A percentile compares a stretch with the other conserved stretches of the same genome.
phyloP scores from a whole-genome alignment of 768 basidiomycete genomes.

The Wakefieldia striispora region DNA sequence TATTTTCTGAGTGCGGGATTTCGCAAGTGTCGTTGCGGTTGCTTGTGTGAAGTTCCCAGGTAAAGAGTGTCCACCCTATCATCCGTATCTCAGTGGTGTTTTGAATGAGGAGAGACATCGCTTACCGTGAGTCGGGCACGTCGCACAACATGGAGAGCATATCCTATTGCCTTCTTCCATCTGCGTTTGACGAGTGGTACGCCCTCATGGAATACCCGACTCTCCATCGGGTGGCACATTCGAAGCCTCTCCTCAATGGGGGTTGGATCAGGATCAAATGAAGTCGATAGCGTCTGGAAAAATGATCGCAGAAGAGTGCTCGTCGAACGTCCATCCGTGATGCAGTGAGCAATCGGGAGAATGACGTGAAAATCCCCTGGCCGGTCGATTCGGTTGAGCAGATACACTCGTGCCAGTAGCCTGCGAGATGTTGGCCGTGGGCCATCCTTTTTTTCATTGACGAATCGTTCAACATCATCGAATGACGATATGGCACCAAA shows the following conservation, averaged over 20 bases:
- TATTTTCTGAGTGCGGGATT: slow-evolving; percentile 24
- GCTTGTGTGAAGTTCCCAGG: slow-evolving; percentile 38
- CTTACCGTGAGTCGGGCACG: too few species aligned
- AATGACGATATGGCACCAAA: slow-evolving; percentile 34
- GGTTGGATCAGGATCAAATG: too few species aligned
- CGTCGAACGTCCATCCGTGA: slow-evolving; percentile 51
- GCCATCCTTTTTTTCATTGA: slow-evolving; percentile 33
- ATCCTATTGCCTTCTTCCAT: too few species aligned
- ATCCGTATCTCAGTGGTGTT: too few species aligned
- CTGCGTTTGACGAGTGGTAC: too few species aligned
- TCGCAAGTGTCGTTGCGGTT: slow-evolving; percentile 40
- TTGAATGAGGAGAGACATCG: too few species aligned
- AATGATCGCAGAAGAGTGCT: slow-evolving; percentile 1
- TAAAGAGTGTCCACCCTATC: slow-evolving; percentile 54
- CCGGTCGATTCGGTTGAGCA: slow-evolving; percentile 41
- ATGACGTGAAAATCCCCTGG: slow-evolving; percentile 40
- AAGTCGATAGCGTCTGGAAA: too few species aligned
- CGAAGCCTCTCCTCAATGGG: too few species aligned
- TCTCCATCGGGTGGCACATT: too few species aligned
- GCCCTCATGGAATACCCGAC: too few species aligned
- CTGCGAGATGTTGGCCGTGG: slow-evolving; percentile 15
- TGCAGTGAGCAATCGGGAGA: slow-evolving; percentile 46
- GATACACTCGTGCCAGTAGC: slow-evolving; percentile 38
- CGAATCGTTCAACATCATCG: slow-evolving; percentile 35
- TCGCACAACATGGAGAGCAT: too few species aligned